Percentiles rank a stretch among this genome's conserved stretches.
Conservation (phyloP, 139 green algal genomes). For the Chlorella vulgaris region DNA sequence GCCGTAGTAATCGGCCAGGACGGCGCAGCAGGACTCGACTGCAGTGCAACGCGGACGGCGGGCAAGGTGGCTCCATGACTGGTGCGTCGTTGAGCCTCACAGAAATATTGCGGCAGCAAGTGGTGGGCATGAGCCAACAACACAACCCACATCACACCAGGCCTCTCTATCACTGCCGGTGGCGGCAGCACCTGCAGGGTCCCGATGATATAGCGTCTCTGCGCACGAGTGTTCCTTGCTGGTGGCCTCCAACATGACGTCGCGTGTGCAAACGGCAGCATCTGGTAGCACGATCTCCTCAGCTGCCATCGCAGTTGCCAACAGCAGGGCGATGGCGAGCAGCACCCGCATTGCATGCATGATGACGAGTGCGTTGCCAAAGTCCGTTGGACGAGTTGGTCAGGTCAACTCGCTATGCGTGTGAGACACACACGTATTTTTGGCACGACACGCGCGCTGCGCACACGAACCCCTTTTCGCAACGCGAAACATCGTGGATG, state of each 20-base stretch:
- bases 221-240: not conserved
- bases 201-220: not conserved
- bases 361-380: no score
- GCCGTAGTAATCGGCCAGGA: slow-evolving; percentile 8
- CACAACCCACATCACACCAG: no score
- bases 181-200: not conserved
- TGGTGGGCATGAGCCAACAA: no score
- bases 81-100: not conserved
- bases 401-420: no score
- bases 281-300: not conserved
- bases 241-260: not conserved
- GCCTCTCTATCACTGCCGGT: no score
- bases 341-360: no score
- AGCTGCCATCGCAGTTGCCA: not conserved
- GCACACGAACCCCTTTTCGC: no score
- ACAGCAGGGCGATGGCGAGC: no score
- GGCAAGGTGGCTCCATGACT: not conserved
- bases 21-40: slow-evolving; percentile 9
- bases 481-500: no score
- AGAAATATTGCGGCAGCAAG: not conserved
- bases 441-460: no score
- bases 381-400: no score
- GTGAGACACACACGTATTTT: no score
- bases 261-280: not conserved
- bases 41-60: not conserved